Evolutionary conservation across 2,329 filamentous ascomycete genomes (phyloP).

Genomic region (Colletotrichum liriopes): DNA sequence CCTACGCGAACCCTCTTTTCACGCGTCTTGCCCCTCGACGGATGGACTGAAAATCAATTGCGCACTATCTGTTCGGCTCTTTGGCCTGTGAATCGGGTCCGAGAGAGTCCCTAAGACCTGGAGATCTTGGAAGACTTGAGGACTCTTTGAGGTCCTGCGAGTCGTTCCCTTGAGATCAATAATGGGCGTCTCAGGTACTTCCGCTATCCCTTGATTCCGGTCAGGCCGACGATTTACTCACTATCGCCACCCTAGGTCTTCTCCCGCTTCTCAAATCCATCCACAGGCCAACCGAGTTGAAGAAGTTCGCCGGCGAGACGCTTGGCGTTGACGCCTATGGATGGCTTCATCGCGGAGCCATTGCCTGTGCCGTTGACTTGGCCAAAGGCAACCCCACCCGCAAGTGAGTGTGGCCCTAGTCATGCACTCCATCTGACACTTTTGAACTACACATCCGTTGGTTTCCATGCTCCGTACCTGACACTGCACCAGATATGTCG

Average conservation of each 20-base stretch:
- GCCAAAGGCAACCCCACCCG: conserved; percentile 89
- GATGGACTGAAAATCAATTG: conserved; percentile 32
- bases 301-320: conserved; percentile 88
- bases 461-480: conserved; percentile 21
- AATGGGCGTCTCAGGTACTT: conserved; percentile 45
- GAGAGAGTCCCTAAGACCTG: conserved; percentile 6
- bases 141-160: conserved; percentile 21
- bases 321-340: conserved; percentile 98
- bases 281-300: conserved; percentile 88
- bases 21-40: conserved; percentile 34
- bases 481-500: conserved; percentile 77
- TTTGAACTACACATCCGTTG: not conserved
- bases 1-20: conserved; percentile 9
- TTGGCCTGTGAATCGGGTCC: conserved; percentile 32
- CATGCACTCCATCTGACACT: not conserved
- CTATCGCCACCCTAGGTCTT: conserved; percentile 75
- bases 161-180: conserved; percentile 29
- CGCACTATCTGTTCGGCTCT: conserved; percentile 16
- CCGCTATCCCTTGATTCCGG: conserved; percentile 27
- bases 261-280: conserved; percentile 96
- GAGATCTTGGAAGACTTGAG: conserved; percentile 1
- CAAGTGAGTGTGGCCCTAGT: conserved; percentile 73
- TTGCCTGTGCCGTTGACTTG: conserved; percentile 91
- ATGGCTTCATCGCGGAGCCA: conserved; percentile 95
- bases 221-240: conserved; percentile 26